Evolutionary conservation across 2,329 filamentous ascomycete species (phyloP), one percentile per base, ranked within the genome.

Genomic region (Escovopsis sp.): DNA sequence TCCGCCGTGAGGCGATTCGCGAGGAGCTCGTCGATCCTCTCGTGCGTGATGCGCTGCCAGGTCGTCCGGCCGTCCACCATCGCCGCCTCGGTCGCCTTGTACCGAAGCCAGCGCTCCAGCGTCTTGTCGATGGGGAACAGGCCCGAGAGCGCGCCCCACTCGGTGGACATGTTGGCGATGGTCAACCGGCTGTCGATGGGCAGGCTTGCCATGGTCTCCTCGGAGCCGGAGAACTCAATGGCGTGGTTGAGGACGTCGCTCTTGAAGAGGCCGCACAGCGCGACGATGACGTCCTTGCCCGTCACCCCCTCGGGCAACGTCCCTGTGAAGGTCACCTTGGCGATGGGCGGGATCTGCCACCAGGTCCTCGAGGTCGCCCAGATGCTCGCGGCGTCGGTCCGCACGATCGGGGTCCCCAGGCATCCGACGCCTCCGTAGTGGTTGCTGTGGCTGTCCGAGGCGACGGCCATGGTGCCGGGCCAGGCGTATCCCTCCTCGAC

Each of bases 251-350:
- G 66, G 0, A 94, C 88, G 31, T 94, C 84, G 36, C 80, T 74
- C 57, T 82, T 81, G 63, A 96, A 92, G 0, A 94, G 60, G 1
- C 81, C 83, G 46, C 84, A 92, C 1, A 96, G 68, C 1, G 85
- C 83, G 18, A 94, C 72, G 44, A 96, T 96, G 11, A 94, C 81
- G 54, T 96, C 90, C 57, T 98, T 96, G 21, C 86, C 88, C 0
- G 80, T 85, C 1, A 94, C 86, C 10, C 87, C 87, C 1, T 63
- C 61, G 0, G 84, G 87, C 6, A 94, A 61, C 1, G 72, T 57
- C 6, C 86, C 87, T 0, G 70, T 82, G 10, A 96, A 66, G 0
- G 72, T 87, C 17, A 94, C 72, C 57, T 80, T 79, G 1, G 81
- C 83, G 19, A 93, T 72, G 0, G 85, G 84, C 0, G 88, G 88